Evolutionary conservation across 306 rosid genomes (phyloP).

Genomic region (Lotus japonicus): DNA sequence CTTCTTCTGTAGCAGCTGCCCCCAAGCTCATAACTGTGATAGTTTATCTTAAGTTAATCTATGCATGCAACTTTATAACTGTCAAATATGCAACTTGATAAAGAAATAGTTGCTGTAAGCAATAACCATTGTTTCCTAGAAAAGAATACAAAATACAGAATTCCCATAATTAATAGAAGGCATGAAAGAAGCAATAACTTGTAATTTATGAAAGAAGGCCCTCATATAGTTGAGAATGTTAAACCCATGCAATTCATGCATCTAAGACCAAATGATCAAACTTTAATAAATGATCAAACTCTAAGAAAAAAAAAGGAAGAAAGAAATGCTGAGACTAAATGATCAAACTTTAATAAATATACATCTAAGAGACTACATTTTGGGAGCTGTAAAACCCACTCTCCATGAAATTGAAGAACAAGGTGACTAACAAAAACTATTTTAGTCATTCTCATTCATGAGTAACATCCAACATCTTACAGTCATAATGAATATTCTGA

Average conservation of each 20-base stretch:
- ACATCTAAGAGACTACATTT: too few species aligned
- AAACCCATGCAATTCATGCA: neutral
- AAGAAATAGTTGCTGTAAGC: conserved; percentile 5
- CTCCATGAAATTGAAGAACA: conserved; percentile 11
- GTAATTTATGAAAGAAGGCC: conserved; percentile 2
- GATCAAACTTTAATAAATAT: too few species aligned
- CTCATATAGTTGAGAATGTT: conserved; percentile 10
- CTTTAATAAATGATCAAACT: too few species aligned
- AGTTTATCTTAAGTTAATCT: conserved; percentile 17
- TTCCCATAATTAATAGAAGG: conserved; percentile 5
- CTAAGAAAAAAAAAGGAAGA: too few species aligned
- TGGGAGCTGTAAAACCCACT: neutral
- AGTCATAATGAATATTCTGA: neutral
- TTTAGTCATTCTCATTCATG: conserved; percentile 14
- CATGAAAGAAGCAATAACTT: conserved; percentile 1
- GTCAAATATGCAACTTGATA: conserved; percentile 6
- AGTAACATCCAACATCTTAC: neutral
- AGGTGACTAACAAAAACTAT: neutral
- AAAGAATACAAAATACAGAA: conserved; percentile 1
- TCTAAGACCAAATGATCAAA: conserved; percentile 7
- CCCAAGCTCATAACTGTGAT: conserved; percentile 82
- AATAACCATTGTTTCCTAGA: neutral
- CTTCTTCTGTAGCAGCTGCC: conserved; percentile 73
- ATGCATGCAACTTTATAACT: conserved; percentile 8
- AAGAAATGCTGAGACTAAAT: too few species aligned